These are phyloP conservation scores for Penicillium maclennaniae DNA, from an alignment of 495 filamentous ascomycete species.

Conservation along the genomic window DNA sequence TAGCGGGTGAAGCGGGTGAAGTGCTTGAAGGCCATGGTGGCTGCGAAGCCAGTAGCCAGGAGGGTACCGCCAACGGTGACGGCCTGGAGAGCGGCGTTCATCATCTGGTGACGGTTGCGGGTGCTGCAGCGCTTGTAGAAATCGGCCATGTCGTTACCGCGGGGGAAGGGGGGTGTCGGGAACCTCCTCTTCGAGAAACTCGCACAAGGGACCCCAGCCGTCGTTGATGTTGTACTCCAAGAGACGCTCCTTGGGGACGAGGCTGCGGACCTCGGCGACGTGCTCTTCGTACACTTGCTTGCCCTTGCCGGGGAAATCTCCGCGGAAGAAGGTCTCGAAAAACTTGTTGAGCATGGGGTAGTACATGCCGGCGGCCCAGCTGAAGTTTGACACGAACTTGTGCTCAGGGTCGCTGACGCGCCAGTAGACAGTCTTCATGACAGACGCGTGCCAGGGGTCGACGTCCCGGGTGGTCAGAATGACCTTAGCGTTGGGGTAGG, in stretches of 20 bases:
- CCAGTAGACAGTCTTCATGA: constrained; percentile 53
- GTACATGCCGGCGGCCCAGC: constrained; percentile 56
- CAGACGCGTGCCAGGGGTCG: constrained; percentile 54
- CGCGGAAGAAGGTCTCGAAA: constrained; percentile 54
- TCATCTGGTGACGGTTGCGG: constrained; percentile 60
- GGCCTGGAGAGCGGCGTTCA: constrained; percentile 52
- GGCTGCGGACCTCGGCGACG: constrained; percentile 41
- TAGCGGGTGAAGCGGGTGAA: constrained; percentile 39
- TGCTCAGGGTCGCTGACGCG: constrained; percentile 53
- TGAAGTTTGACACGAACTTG: constrained; percentile 48
- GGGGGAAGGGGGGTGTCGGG: constrained; percentile 49
- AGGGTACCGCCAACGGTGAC: constrained; percentile 48
- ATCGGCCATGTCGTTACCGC: constrained; percentile 49
- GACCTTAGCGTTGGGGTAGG: constrained; percentile 68
- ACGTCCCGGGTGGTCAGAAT: constrained; percentile 60
- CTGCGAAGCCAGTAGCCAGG: constrained; percentile 38
- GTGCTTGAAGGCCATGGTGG: constrained; percentile 41
- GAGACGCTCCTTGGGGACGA: constrained; percentile 46
- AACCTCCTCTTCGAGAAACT: constrained; percentile 58
- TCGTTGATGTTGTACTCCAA: constrained; percentile 63
- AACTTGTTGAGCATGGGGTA: constrained; percentile 58
- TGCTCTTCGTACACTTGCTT: constrained; percentile 50
- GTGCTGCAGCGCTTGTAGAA: constrained; percentile 57
- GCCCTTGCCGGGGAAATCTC: constrained; percentile 48
- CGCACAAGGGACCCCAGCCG: constrained; percentile 65